These are phyloP conservation scores for Heimioporus punctisporus DNA, from an alignment of 1,284 basidiomycete species.

Conservation along the genomic window DNA sequence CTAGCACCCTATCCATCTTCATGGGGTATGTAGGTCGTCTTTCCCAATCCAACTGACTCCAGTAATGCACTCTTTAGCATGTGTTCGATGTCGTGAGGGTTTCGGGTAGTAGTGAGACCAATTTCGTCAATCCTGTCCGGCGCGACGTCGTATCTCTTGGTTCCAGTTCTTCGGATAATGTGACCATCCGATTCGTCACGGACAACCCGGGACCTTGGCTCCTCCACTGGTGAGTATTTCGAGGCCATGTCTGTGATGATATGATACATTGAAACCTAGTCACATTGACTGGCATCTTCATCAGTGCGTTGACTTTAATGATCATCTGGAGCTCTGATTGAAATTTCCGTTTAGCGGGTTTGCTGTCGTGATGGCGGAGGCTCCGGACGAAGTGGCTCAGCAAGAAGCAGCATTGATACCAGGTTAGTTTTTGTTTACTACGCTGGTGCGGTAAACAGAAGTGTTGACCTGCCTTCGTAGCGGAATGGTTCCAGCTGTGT, in stretches of 20 bases:
- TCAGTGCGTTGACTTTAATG: conserved; percentile 22
- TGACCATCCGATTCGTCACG: conserved; percentile 47
- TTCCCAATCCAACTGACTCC: no score
- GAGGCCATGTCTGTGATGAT: background rate
- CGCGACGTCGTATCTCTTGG: conserved; percentile 29
- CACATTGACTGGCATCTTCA: conserved; percentile 42
- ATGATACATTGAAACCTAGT: conserved; percentile 13
- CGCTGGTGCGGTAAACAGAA: no score
- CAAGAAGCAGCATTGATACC: conserved; percentile 12
- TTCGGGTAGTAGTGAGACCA: conserved; percentile 16
- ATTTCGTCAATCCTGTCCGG: conserved; percentile 30
- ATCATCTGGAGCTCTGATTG: no score
- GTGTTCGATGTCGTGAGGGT: conserved; percentile 25
- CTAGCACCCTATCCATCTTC: conserved; percentile 37
- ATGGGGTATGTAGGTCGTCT: conserved; percentile 29
- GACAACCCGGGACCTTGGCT: conserved; percentile 34
- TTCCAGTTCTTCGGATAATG: conserved; percentile 27
- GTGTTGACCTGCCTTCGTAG: no score
- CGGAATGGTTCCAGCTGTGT: no score
- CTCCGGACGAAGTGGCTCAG: conserved; percentile 5
- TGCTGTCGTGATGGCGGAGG: conserved; percentile 36
- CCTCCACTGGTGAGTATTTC: conserved; percentile 38
- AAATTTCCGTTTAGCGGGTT: conserved; percentile 26
- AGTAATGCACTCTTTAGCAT: conserved; percentile 16
- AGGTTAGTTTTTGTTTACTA: conserved; percentile 9